phyloP scores from a whole-genome alignment of 768 basidiomycete species.

The Auricularia sp. region DNA sequence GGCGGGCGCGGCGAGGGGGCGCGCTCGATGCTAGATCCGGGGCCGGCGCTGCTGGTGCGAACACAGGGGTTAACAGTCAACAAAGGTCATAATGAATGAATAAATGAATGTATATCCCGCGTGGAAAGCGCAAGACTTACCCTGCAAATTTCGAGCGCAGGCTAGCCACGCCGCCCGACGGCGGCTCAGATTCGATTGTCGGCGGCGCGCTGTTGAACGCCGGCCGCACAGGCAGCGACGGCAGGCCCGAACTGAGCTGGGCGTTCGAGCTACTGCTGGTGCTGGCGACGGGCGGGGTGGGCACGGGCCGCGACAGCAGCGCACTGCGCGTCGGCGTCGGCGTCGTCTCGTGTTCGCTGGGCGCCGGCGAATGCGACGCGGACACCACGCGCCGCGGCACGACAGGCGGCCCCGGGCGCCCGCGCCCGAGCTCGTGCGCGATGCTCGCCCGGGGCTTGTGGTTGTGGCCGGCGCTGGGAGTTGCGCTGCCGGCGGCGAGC shows the following conservation, averaged over 20 bases:
- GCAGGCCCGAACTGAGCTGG: slow-evolving; percentile 4
- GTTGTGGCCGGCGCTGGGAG: slow-evolving; percentile 16
- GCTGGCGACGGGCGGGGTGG: slow-evolving; percentile 10
- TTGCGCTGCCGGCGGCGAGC: slow-evolving; percentile 32
- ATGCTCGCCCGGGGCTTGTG: slow-evolving; percentile 11
- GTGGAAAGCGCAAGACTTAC: slow-evolving; percentile 27
- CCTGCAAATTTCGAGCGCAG: slow-evolving; percentile 33
- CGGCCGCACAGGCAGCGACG: slow-evolving; percentile 4
- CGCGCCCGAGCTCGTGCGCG: slow-evolving; percentile 9
- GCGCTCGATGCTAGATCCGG: not conserved
- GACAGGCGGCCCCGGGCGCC: slow-evolving; percentile 22
- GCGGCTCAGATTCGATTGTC: not conserved
- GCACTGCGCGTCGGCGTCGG: slow-evolving; percentile 8
- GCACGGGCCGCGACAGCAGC: slow-evolving; percentile 39
- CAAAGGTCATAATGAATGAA: not conserved
- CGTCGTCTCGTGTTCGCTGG: slow-evolving; percentile 9
- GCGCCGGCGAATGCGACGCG: slow-evolving; percentile 12
- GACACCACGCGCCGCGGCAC: slow-evolving; percentile 31
- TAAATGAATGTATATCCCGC: no score
- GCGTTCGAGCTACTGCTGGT: slow-evolving; percentile 11
- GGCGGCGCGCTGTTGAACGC: slow-evolving; percentile 3
- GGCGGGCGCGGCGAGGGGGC: not conserved
- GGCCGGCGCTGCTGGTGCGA: no score
- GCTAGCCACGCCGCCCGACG: slow-evolving; percentile 29
- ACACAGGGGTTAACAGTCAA: not conserved